Conservation (phyloP, 23 red algal species). For the Gracilariopsis chorda region DNA sequence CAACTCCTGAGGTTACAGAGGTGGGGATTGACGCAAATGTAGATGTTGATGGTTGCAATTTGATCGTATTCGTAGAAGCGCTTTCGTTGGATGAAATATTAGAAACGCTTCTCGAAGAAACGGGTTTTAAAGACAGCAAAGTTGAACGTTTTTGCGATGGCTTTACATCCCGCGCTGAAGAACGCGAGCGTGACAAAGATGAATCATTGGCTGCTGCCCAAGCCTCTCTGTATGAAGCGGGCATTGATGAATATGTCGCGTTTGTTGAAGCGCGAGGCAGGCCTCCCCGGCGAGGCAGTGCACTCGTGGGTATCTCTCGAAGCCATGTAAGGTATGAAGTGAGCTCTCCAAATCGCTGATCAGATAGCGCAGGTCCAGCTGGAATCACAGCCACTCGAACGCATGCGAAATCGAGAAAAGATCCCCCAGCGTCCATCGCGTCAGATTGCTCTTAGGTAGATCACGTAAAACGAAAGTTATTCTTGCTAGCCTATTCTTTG, state of each 20-base stretch:
- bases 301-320: conserved; percentile 53
- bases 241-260: conserved; percentile 51
- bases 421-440: conserved; percentile 49
- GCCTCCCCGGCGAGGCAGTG: conserved; percentile 45
- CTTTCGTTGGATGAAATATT: not conserved
- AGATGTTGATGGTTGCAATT: not conserved
- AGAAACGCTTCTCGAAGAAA: not conserved
- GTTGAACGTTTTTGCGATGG: not conserved
- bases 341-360: conserved; percentile 59
- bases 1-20: not conserved
- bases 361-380: conserved; percentile 48
- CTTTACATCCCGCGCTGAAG: conserved; percentile 13
- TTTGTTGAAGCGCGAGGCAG: conserved; percentile 34
- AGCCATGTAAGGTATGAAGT: conserved; percentile 53
- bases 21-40: not conserved
- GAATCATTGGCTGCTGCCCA: not conserved
- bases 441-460: too few relatives aligned
- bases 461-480: too few relatives aligned
- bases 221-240: conserved; percentile 13
- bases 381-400: conserved; percentile 71
- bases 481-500: too few relatives aligned
- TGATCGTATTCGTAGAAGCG: not conserved
- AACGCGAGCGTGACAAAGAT: conserved; percentile 38
- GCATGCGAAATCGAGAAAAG: conserved; percentile 62
- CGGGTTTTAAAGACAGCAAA: not conserved